A percentile compares a stretch with the other conserved stretches of the same genome.
phyloP scores from a whole-genome alignment of 2,329 filamentous ascomycete species.

The Monosporascus sp. region DNA sequence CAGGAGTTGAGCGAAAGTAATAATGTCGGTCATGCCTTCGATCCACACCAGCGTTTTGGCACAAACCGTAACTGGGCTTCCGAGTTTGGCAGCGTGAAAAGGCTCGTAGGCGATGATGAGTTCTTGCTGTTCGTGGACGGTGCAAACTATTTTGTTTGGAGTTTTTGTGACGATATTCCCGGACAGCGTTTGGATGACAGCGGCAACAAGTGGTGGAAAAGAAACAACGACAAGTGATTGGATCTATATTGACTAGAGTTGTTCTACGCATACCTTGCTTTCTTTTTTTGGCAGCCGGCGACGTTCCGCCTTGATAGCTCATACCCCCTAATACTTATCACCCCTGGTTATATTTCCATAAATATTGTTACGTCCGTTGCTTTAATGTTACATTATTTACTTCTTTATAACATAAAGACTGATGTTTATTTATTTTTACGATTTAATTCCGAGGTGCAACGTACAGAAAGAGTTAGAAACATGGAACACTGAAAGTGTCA shows the following conservation, averaged over 20 bases:
- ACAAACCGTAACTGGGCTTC: not conserved
- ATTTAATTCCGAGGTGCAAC: too few species aligned
- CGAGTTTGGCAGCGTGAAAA: not conserved
- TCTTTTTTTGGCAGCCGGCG: too few species aligned
- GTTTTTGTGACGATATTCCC: not conserved
- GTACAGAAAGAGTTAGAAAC: too few species aligned
- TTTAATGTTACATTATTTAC: too few species aligned
- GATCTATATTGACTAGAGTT: not conserved
- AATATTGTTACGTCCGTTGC: too few species aligned
- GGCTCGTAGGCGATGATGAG: not conserved
- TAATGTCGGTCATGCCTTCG: not conserved
- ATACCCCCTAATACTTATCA: too few species aligned
- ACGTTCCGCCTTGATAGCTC: too few species aligned
- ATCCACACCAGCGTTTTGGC: not conserved
- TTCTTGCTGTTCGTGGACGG: not conserved
- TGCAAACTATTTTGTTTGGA: not conserved
- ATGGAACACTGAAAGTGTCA: too few species aligned
- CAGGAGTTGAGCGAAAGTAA: not conserved
- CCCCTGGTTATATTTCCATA: too few species aligned
- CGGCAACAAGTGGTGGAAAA: not conserved
- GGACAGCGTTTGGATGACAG: not conserved
- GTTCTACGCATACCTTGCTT: too few species aligned
- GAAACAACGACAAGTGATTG: not conserved
- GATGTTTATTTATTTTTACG: too few species aligned
- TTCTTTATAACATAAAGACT: fast-evolving